Evolutionary conservation across 1,139 yeast genomes (phyloP), one percentile per base, ranked within the genome.

Genomic region (Suhomyces choctaworum): DNA sequence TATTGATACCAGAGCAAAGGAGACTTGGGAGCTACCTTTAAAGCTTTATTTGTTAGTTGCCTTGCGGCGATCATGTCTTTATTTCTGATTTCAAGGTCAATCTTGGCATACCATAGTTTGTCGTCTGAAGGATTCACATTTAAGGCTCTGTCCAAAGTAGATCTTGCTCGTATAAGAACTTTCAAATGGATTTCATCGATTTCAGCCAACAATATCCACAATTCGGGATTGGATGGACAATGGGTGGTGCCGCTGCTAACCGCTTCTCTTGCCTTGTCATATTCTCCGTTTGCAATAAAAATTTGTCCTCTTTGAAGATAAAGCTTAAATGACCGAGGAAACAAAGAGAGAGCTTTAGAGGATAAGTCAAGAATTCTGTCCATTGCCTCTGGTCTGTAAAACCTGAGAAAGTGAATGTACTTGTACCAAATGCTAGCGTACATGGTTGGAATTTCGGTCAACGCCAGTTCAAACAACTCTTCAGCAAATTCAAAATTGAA

Each of bases 131-230:
- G 78, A 39, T 73, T 74, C 21, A 66, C 64, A 11, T 79, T 47
- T 3, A 86, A 56, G 0, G 88, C 95, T 22, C 78, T 64, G 47
- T 88, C 97, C 11, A 89, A 58, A 1, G 75, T 67, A 0, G 96
- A 81, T 38, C 96, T 73, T 0, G 96, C 92, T 40, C 78, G 69
- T 4, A 82, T 73, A 6, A 54, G 41, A 7, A 71, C 64, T 0
- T 64, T 64, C 5, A 71, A 55, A 5, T 56, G 45, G 1, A 52
- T 35, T 37, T 70, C 76, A 43, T 82, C 84, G 2, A 78, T 44
- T 1, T 54, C 46, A 0, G 89, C 67, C n/a, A 79, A 54, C 3
- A 62, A 43, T 1, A 77, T 56, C 94, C 95, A 87, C 5, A 88
- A 45, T 1, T 59, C 47, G 1, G 67, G 54, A 2, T 65, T 62